phyloP scores from a whole-genome alignment of 169 alveolate genomes.

The Miamiensis avidus region DNA sequence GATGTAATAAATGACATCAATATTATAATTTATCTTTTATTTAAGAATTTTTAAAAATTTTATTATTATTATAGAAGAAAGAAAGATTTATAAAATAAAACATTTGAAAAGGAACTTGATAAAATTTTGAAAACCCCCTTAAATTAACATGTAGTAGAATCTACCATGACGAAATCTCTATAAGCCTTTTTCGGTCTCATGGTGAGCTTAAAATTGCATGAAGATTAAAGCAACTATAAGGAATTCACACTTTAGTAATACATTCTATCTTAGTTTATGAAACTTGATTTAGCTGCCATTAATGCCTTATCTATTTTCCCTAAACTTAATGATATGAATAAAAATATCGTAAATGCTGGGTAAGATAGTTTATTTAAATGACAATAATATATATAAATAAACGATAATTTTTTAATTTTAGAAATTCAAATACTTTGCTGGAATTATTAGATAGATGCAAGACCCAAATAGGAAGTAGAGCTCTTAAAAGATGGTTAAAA shows the following conservation, averaged over 20 bases:
- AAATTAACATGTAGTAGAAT: constrained; percentile 42
- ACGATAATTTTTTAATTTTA: constrained; percentile 11
- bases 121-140: constrained; percentile 39
- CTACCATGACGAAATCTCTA: constrained; percentile 45
- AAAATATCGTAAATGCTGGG: constrained; percentile 9
- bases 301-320: constrained; percentile 72
- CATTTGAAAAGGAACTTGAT: constrained; percentile 28
- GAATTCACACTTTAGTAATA: constrained; percentile 47
- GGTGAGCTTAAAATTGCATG: constrained; percentile 34
- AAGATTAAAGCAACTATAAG: constrained; percentile 31
- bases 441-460: constrained; percentile 91
- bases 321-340: constrained; percentile 34
- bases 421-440: constrained; percentile 65
- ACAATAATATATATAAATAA: neutral
- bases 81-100: constrained; percentile 47
- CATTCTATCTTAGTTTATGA: constrained; percentile 50
- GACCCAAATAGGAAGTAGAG: constrained; percentile 92
- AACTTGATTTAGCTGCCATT: constrained; percentile 73
- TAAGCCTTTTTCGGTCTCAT: constrained; percentile 46
- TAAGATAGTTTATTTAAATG: neutral
- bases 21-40: too few species aligned
- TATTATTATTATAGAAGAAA: constrained; percentile 24
- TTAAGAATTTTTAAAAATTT: neutral
- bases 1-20: too few species aligned
- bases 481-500: constrained; percentile 93